Percentiles rank a stretch among this genome's conserved stretches.
Evolutionary conservation across 2,329 filamentous ascomycete genomes (phyloP).

Genomic region (Neonectria neomacrospora): DNA sequence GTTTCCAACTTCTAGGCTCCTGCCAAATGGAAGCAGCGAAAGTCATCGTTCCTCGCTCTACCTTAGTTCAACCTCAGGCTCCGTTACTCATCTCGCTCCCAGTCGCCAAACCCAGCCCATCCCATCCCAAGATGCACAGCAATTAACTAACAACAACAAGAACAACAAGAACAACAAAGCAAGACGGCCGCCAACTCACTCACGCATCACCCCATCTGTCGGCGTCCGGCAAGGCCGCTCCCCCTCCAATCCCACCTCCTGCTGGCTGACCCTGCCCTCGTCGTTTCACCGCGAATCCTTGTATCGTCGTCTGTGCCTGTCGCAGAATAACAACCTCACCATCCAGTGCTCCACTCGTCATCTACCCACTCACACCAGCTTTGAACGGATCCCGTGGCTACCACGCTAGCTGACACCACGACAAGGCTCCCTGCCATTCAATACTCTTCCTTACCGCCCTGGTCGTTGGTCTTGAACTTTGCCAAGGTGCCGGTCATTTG

Average conservation of each 20-base stretch:
- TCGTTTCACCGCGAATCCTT: conserved; percentile 23
- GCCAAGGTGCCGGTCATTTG: neutral
- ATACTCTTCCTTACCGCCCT: neutral
- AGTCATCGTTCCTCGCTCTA: neutral
- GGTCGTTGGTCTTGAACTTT: neutral
- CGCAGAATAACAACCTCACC: conserved; percentile 27
- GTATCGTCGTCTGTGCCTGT: conserved; percentile 20
- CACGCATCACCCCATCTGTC: conserved; percentile 3
- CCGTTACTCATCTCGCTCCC: conserved; percentile 4
- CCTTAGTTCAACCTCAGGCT: neutral
- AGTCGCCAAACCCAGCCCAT: neutral
- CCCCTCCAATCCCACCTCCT: neutral
- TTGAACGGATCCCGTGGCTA: neutral
- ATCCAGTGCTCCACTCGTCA: conserved; percentile 7
- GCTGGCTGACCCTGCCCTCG: conserved; percentile 1
- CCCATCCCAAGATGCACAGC: too few relatives aligned
- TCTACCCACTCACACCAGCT: neutral
- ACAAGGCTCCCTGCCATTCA: neutral
- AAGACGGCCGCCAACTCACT: neutral
- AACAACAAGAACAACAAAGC: neutral
- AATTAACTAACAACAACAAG: neutral
- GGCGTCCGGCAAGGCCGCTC: neutral
- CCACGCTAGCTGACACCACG: neutral
- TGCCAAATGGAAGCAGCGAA: neutral
- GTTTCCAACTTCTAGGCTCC: neutral